Evolutionary conservation across 2,329 filamentous ascomycete species (phyloP).

Genomic region (Fusarium sp.): DNA sequence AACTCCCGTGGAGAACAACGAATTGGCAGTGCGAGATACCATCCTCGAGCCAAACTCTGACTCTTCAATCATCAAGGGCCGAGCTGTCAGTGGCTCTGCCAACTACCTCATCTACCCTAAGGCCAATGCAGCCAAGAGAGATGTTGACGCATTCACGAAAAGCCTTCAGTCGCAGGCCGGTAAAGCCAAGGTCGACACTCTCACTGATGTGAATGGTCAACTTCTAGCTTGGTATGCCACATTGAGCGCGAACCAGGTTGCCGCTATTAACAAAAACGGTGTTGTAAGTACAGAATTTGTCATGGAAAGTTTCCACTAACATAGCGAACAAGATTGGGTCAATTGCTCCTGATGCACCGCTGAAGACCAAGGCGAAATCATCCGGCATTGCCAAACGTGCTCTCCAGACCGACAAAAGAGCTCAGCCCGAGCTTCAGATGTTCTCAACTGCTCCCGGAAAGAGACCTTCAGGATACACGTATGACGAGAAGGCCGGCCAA

Average conservation of each 20-base stretch:
- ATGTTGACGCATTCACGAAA: not conserved
- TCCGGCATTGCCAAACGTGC: not conserved
- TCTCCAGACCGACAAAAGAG: not conserved
- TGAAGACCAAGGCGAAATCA: rapidly evolving
- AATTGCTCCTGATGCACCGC: not conserved
- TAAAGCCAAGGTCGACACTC: not conserved
- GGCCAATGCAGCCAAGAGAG: not conserved
- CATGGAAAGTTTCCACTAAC: rapidly evolving
- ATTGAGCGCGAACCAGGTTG: not conserved
- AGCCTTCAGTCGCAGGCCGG: not conserved
- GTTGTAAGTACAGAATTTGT: not conserved
- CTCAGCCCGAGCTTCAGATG: not conserved
- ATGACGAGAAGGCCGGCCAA: not conserved
- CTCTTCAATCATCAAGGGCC: not conserved
- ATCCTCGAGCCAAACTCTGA: not conserved
- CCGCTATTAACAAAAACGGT: rapidly evolving
- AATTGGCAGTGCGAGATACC: not conserved
- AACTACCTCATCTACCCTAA: not conserved
- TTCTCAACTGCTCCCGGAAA: not conserved
- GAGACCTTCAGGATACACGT: not conserved
- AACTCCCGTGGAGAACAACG: not conserved
- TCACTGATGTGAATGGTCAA: not conserved
- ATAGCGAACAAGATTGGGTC: rapidly evolving
- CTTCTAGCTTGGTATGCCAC: not conserved
- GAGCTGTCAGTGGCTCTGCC: not conserved